phyloP scores from a whole-genome alignment of 2,329 filamentous ascomycete species.

The Cladosporium colombiae region DNA sequence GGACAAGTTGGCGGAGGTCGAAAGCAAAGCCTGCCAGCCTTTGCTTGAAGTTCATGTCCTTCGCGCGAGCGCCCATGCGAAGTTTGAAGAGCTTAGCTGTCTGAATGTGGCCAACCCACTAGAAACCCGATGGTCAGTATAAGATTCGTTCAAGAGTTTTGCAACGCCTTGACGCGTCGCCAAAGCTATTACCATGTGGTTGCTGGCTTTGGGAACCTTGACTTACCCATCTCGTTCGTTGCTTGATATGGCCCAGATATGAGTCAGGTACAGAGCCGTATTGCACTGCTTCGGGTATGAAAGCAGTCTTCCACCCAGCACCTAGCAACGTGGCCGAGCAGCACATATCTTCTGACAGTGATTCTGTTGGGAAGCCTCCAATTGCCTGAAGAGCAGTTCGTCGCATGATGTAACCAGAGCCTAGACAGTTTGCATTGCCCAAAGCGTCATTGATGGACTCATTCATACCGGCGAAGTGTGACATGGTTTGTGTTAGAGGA shows the following conservation, averaged over 20 bases:
- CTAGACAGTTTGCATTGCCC: constrained; percentile 63
- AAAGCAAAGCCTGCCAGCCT: constrained; percentile 60
- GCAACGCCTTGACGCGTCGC: not conserved
- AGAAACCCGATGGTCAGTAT: not conserved
- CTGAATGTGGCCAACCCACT: constrained; percentile 22
- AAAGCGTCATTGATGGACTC: constrained; percentile 50
- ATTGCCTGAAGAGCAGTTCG: constrained; percentile 62
- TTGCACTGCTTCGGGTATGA: constrained; percentile 61
- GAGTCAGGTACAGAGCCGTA: constrained; percentile 62
- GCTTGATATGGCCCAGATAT: constrained; percentile 57
- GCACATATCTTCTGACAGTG: constrained; percentile 61
- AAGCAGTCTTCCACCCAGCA: constrained; percentile 63
- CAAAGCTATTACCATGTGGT: not conserved
- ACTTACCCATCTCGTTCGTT: constrained; percentile 55
- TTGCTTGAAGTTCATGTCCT: constrained; percentile 18
- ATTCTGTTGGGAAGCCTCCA: constrained; percentile 62
- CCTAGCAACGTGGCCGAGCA: constrained; percentile 62
- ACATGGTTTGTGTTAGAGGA: constrained; percentile 59
- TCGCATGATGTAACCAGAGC: constrained; percentile 62
- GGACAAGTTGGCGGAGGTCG: constrained; percentile 51
- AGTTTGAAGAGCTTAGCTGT: constrained; percentile 22
- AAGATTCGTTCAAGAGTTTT: not conserved
- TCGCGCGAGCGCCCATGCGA: constrained; percentile 18
- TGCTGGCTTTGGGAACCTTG: not conserved
- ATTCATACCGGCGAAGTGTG: constrained; percentile 59